These are phyloP conservation scores for Salinomyces thailandicus DNA, from an alignment of 2,329 filamentous ascomycete genomes.

Conservation along the genomic window DNA sequence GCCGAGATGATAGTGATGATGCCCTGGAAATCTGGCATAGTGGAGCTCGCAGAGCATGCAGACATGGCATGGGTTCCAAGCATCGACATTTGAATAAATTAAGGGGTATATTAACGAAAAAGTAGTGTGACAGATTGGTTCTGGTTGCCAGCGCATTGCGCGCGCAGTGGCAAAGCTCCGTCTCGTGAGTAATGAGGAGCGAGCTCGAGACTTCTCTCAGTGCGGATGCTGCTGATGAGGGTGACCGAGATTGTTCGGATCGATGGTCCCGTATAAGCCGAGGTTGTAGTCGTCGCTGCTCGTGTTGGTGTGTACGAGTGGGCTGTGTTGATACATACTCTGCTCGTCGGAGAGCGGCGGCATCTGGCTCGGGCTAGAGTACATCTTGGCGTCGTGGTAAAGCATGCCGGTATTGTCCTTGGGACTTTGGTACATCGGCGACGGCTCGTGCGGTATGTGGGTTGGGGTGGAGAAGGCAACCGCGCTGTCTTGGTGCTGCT, in stretches of 20 bases:
- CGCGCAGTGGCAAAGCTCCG: too few species aligned
- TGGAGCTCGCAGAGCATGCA: too few species aligned
- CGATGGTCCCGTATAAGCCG: constrained; percentile 38
- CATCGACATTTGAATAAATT: not conserved
- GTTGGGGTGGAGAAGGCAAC: constrained; percentile 28
- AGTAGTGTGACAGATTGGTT: too few species aligned
- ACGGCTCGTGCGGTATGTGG: constrained; percentile 21
- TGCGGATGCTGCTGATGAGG: constrained; percentile 3
- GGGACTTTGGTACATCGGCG: constrained; percentile 23
- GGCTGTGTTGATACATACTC: constrained; percentile 24
- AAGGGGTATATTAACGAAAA: constrained; percentile 1
- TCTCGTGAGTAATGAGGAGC: too few species aligned
- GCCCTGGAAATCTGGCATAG: too few species aligned
- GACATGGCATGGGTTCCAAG: too few species aligned
- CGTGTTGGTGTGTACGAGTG: constrained; percentile 28
- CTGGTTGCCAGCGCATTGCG: too few species aligned
- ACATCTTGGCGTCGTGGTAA: constrained; percentile 34
- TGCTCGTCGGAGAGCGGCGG: constrained; percentile 24
- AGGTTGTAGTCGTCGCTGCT: constrained; percentile 29
- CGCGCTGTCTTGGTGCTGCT: constrained; percentile 27
- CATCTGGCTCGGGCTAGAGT: constrained; percentile 29
- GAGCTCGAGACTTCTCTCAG: too few species aligned
- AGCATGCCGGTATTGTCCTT: constrained; percentile 28
- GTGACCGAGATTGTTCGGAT: constrained; percentile 29
- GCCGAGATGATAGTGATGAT: too few species aligned